A percentile compares a stretch with the other conserved stretches of the same genome.
Evolutionary conservation across 75 land plant genomes (phyloP).

Genomic region (Pinus albicaulis): DNA sequence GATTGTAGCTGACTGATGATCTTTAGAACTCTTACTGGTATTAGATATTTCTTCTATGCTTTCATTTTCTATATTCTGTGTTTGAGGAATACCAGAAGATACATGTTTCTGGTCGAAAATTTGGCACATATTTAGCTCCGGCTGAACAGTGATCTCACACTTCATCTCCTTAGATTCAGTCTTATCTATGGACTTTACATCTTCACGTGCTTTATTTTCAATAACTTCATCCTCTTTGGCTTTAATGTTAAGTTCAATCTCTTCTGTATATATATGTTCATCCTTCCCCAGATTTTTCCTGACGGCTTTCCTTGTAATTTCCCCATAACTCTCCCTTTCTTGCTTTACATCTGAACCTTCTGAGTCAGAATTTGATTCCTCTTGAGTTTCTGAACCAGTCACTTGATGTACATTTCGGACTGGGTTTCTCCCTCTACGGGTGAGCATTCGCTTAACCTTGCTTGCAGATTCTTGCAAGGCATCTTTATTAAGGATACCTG

Average conservation of each 20-base stretch:
- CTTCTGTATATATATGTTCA: neutral
- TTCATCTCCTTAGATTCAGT: neutral
- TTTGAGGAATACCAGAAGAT: neutral
- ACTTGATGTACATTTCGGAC: neutral
- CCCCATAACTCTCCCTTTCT: neutral
- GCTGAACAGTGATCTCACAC: neutral
- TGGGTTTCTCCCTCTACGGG: neutral
- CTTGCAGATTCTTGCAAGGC: neutral
- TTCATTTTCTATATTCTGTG: neutral
- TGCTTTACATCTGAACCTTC: neutral
- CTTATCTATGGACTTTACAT: neutral
- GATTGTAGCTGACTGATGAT: neutral
- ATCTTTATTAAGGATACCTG: neutral
- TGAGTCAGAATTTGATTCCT: neutral
- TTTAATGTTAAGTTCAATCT: neutral
- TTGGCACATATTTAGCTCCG: neutral
- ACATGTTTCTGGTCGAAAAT: neutral
- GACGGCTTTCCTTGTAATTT: neutral
- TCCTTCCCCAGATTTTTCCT: neutral
- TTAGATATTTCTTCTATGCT: neutral
- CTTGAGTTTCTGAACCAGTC: neutral
- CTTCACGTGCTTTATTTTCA: neutral
- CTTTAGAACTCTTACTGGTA: neutral
- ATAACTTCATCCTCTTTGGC: neutral
- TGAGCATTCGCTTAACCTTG: neutral